These are phyloP conservation scores for Phalaenopsis aphrodite DNA, from an alignment of 106 monocot genomes.

Conservation along the genomic window DNA sequence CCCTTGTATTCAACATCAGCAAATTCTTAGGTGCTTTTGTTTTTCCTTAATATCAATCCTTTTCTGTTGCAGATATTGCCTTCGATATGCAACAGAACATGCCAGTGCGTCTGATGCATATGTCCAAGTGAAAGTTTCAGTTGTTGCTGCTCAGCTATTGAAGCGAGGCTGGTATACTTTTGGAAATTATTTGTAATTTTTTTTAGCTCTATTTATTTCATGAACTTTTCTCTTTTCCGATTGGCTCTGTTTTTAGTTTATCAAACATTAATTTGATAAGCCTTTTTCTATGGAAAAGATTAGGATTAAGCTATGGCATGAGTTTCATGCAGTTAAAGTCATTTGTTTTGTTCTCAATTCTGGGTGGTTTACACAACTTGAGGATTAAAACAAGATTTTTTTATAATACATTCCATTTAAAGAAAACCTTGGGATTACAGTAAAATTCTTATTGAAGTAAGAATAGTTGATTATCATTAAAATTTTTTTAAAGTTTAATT, in stretches of 20 bases:
- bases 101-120: slow-evolving; percentile 58
- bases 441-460: too few species aligned
- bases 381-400: too few species aligned
- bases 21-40: background rate
- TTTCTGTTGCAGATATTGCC: slow-evolving; percentile 53
- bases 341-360: too few species aligned
- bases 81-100: slow-evolving; percentile 67
- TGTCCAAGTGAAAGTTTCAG: slow-evolving; percentile 80
- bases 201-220: background rate
- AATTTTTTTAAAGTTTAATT: too few species aligned
- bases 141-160: slow-evolving; percentile 77
- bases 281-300: background rate
- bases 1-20: background rate
- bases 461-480: too few species aligned
- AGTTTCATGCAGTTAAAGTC: too few species aligned
- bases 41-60: background rate
- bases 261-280: background rate
- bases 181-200: slow-evolving; percentile 1
- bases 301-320: background rate
- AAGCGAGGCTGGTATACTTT: slow-evolving; percentile 94
- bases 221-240: background rate
- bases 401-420: too few species aligned
- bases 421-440: too few species aligned
- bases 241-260: background rate
- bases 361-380: too few species aligned